Base-by-base conservation (phyloP, 2,329 filamentous ascomycete genomes). In the Aspergillus fijiensis region DNA sequence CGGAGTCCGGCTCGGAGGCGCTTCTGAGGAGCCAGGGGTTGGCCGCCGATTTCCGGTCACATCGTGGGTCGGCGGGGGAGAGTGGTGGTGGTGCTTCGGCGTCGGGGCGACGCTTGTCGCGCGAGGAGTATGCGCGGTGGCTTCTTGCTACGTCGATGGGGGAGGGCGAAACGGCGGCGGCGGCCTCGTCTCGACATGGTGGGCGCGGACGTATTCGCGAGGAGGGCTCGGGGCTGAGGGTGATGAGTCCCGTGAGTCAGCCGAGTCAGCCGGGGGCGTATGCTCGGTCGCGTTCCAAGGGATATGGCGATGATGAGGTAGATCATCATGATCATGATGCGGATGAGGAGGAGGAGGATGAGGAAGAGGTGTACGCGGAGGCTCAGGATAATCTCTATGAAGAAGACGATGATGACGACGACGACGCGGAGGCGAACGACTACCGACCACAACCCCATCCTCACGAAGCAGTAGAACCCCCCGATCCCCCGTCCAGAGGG, bases 201-300 rank as follows among this genome's bases (percentile, higher is more conserved):
- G 39, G 39, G 16, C 14, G 39, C 16, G 39, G 16, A 9, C 16
- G 16, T 9, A 16, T 6, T 9, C n/a, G 39, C 12, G 39, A 45
- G 4, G 66, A 65, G n/a, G 60, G 61, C 47, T 81, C 65, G 80
- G 84, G 64, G 79, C 83, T 92, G 78, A 86, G 88, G 69, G 83
- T 96, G 16, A 80, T 96, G 27, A 92, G 88, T 64, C 93, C 93
- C 0, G 92, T 96, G 81, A 95, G 90, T 69, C 91, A 96, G 72
- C 33, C 33, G 27, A 35, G 33, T 35, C 33, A 35, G 33, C 88
- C 89, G 49, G 89, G 88, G 70, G 85, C 85, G 56, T 74, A 66
- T 62, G 66, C 61, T 42, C 68, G 51, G 27, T 29, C 27, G 27
- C 27, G 27, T 29, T 29, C 27, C 27, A 9, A 29, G 7, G 27